Evolutionary conservation across 129 eudicot species (phyloP).

Genomic region (Helianthus tuberosus): DNA sequence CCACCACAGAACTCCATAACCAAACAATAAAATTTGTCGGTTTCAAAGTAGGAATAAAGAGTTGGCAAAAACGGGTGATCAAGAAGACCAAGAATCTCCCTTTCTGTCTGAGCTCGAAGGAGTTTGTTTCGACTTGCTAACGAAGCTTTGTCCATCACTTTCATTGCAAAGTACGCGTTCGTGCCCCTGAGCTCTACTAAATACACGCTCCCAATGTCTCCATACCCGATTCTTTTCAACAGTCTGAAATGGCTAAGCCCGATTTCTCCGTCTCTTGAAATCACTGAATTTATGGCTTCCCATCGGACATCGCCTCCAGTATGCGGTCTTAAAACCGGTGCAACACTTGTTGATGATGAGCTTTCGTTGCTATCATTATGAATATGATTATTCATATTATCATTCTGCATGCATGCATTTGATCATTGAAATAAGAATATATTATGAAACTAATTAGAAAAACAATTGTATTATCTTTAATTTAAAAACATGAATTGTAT

Average conservation of each 20-base stretch:
- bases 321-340: slow-evolving; percentile 23
- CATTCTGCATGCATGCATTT: not conserved
- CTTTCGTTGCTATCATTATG: slow-evolving; percentile 21
- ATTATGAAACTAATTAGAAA: not conserved
- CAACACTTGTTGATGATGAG: slow-evolving; percentile 13
- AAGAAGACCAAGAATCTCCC: slow-evolving; percentile 33
- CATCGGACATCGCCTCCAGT: slow-evolving; percentile 24
- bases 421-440: not conserved
- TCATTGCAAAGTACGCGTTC: slow-evolving; percentile 23
- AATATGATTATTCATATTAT: not conserved
- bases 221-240: slow-evolving; percentile 19
- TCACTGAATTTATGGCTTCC: slow-evolving; percentile 22
- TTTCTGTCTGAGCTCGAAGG: slow-evolving; percentile 23
- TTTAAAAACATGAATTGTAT: too few species aligned
- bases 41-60: slow-evolving; percentile 14
- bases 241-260: slow-evolving; percentile 23
- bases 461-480: too few species aligned
- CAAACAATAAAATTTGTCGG: slow-evolving; percentile 24
- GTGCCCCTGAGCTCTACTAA: slow-evolving; percentile 24
- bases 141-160: slow-evolving; percentile 27
- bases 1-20: slow-evolving; percentile 28
- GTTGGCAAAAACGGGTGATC: slow-evolving; percentile 31
- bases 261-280: slow-evolving; percentile 16
- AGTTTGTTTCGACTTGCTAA: slow-evolving; percentile 22
- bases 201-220: slow-evolving; percentile 27